phyloP scores from a whole-genome alignment of 2,329 filamentous ascomycete genomes.

The Colletotrichum sp. region DNA sequence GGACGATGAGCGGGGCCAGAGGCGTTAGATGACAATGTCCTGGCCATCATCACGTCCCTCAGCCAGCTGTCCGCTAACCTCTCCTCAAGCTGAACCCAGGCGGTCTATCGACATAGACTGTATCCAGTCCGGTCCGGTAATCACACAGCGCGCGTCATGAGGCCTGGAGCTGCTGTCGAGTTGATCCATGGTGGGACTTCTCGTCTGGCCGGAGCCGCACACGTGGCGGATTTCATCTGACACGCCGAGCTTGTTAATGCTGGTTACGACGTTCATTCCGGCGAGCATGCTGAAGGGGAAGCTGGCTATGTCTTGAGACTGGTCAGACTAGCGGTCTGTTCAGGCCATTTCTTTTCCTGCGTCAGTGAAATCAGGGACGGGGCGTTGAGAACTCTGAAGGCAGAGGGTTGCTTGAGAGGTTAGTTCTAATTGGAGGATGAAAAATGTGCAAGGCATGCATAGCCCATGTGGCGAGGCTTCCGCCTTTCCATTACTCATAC shows the following conservation, averaged over 20 bases:
- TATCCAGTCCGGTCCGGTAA: no score
- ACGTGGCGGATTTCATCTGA: not conserved
- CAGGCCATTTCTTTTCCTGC: not conserved
- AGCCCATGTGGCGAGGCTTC: not conserved
- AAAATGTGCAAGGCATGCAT: not conserved
- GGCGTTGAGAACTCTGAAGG: not conserved
- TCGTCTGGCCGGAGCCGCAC: not conserved
- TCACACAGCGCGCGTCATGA: no score
- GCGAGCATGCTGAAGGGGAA: not conserved
- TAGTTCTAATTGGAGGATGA: not conserved
- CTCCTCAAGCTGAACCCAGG: no score
- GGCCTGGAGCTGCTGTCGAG: no score
- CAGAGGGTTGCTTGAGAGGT: not conserved
- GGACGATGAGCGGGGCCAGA: not conserved
- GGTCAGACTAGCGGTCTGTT: not conserved
- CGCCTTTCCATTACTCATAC: not conserved
- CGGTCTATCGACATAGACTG: no score
- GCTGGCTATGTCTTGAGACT: not conserved
- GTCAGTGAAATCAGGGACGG: not conserved
- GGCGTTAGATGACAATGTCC: not conserved
- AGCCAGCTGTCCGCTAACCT: no score
- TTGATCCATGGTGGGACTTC: no score
- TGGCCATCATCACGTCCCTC: not conserved
- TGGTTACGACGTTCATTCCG: not conserved
- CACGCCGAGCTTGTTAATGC: not conserved